Evolutionary conservation across 345 rosid species (phyloP), one percentile per base, ranked within the genome.

Genomic region (Hirschfeldia incana): DNA sequence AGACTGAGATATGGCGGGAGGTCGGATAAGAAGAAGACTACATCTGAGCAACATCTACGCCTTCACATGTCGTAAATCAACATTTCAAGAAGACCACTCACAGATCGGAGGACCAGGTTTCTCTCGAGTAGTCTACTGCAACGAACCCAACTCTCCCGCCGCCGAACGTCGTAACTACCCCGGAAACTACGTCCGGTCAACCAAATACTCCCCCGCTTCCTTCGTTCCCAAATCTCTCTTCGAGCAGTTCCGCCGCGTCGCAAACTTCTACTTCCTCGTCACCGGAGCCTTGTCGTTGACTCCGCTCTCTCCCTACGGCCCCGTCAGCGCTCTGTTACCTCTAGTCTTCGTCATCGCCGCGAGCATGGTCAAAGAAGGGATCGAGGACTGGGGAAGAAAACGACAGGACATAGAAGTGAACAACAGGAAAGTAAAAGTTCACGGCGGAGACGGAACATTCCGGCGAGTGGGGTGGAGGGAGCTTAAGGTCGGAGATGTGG

Each of bases 181-280:
- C 7, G 84, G 76, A 7, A 95, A 95, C 81, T 91, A 90, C 70
- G 90, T 93, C 72, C 87, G 90, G 57, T 90, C 94, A 70, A 92
- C 99, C 0, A 95, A 95, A 81, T 95, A 95, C 69, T 87, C 92
- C 0, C 77, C 82, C 0, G 87, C 93, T 29, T 86, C 99, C 0
- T 95, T 95, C 81, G 59, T 95, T 10, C 98, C 98, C 1, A 95
- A 88, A 76, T 86, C 98, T 0, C 66, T 95, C 68, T 95, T 91
- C 51, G 98, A 95, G 85, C 99, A 95, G 76, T 95, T 95, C 85
- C 87, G 98, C 85, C 85, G 99, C 65, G 98, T 88, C 12, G 99
- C 99, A 44, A 94, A 94, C 75, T 67, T 91, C 63, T 94, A 90
- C 81, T 94, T 94, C 85, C 92, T 95, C 69, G 57, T 93, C 30